phyloP scores from a whole-genome alignment of 805 yeast genomes.

The Candida saitoana region DNA sequence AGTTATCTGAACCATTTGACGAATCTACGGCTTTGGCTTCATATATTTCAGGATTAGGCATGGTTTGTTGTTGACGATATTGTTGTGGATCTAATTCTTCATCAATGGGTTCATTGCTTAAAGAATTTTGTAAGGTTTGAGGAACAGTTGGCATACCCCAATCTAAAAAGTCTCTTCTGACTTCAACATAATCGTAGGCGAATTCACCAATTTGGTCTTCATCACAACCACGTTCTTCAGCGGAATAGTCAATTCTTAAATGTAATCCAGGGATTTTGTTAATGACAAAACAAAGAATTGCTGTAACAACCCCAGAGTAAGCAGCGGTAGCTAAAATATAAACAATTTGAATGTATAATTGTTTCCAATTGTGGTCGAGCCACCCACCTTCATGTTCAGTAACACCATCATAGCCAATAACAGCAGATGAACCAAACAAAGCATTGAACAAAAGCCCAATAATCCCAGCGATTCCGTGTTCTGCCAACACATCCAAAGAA shows the following conservation, averaged over 20 bases:
- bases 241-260: conserved; percentile 77
- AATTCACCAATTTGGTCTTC: conserved; percentile 98
- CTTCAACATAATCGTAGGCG: conserved; percentile 98
- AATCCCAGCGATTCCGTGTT: conserved; percentile 96
- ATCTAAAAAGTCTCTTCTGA: conserved; percentile 81
- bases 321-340: conserved; percentile 72
- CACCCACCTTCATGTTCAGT: conserved; percentile 89
- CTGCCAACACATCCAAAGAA: conserved; percentile 93
- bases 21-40: conserved; percentile 1
- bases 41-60: neutral
- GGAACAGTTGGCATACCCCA: conserved; percentile 36
- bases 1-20: neutral
- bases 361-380: conserved; percentile 86
- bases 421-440: conserved; percentile 80
- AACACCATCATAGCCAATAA: conserved; percentile 84
- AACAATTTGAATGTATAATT: conserved; percentile 85
- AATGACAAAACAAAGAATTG: conserved; percentile 67
- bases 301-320: conserved; percentile 73
- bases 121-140: conserved; percentile 10
- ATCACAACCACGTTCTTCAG: conserved; percentile 86
- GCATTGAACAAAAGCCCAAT: conserved; percentile 88
- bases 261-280: conserved; percentile 78
- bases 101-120: conserved; percentile 4
- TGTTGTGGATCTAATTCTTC: neutral
- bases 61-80: neutral